Base-by-base conservation (phyloP, 371 early-diverging fungal species). In the Circinella umbellata region DNA sequence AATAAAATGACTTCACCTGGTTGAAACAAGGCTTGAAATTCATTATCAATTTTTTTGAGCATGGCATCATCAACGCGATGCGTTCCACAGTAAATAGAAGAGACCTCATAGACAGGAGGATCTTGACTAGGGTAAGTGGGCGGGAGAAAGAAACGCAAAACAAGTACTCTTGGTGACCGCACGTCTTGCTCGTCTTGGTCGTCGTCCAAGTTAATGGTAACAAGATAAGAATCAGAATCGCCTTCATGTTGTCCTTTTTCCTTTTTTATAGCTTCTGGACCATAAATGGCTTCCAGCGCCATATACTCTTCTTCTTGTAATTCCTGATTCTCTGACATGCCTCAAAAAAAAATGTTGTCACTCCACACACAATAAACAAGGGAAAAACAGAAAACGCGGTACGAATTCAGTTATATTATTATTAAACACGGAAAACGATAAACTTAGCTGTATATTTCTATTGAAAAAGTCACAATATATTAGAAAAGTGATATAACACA, bases 1-100 rank as follows among this genome's bases (percentile, higher is more conserved):
- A 89, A 95, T 37, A 94, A 71, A 3, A 92, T 90, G 0, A 94
- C 94, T 64, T 93, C 86, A 1, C 86, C 85, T 1, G 86, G 85
- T 27, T 86, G 83, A 76, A 89, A 95, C 54, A 89, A 71, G 10
- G 76, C 72, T n/a, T 71, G 66, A 54, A 92, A 86, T 18, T 81
- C 83, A n/a, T 75, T 73, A 10, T 87, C 82, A 49, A 92, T 86
- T 27, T 78, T 82, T 13, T 85, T 73, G 17, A 77, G 59, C 69
- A 82, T 82, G 15, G 63, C 65, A 14, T 75, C 63, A 6, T 80
- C 77, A 1, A 88, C 76, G 17, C 86, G 85, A 13, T 80, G 72
- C n/a, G 80, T 69, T 8, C 92, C 90, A 69, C 88, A 91, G 57
- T 88, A 88, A n/a, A 89, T 81, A 38, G 89, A 86, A 27, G 84